Percentiles rank a stretch among this genome's conserved stretches.
phyloP scores from a whole-genome alignment of 805 yeast genomes.

The Limtongia smithiae region DNA sequence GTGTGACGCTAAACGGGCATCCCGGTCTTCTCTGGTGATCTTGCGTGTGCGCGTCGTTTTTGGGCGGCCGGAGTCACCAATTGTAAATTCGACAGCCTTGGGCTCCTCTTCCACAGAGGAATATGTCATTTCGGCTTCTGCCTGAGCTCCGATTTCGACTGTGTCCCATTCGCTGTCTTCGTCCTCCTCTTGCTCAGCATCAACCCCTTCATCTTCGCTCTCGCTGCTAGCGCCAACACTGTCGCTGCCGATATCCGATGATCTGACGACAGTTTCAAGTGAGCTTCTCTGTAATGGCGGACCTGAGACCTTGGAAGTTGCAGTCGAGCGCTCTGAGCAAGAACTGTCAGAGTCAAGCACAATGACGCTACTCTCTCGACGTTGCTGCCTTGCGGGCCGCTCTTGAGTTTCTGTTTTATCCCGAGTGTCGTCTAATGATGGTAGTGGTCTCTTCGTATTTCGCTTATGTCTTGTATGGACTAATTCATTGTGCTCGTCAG shows the following conservation, averaged over 20 bases:
- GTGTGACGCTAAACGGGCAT: conserved; percentile 53
- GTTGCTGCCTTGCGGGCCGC: background rate
- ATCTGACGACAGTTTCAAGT: background rate
- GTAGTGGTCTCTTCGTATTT: background rate
- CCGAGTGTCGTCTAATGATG: background rate
- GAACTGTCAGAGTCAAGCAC: conserved; percentile 10
- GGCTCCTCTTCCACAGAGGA: conserved; percentile 3
- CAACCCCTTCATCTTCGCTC: background rate
- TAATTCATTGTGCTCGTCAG: background rate
- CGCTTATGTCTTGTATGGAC: background rate
- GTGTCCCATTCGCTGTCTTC: conserved; percentile 24
- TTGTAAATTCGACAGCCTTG: conserved; percentile 18
- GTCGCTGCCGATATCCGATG: background rate
- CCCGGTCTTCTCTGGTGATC: conserved; percentile 20
- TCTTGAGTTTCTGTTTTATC: background rate
- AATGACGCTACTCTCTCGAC: conserved; percentile 1
- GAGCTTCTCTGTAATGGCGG: background rate
- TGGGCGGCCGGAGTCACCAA: conserved; percentile 8
- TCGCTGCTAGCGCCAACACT: background rate
- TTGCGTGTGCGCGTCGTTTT: conserved; percentile 1
- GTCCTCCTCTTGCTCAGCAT: conserved; percentile 1
- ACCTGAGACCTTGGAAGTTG: background rate
- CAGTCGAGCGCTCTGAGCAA: background rate
- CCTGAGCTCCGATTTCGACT: conserved; percentile 16
- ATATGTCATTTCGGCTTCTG: background rate